Conservation (phyloP, 305 asterid genomes). For the Fraxinus dipetala region DNA sequence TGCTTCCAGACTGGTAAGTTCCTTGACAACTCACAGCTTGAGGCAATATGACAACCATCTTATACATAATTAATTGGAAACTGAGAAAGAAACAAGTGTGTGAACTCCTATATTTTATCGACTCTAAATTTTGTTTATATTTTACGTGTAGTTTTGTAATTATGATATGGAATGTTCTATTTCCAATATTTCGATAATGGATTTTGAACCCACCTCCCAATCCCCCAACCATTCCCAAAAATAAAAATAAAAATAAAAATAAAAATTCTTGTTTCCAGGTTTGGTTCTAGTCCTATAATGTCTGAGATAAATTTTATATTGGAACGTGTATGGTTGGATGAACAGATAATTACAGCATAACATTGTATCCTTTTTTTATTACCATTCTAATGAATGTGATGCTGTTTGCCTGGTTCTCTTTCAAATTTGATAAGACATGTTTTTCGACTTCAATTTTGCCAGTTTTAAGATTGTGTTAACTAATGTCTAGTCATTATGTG, state of each 20-base stretch:
- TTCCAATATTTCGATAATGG: neutral
- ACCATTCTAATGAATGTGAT: constrained; percentile 12
- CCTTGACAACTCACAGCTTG: constrained; percentile 5
- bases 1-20: constrained; percentile 78
- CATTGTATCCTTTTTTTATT: neutral
- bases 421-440: constrained; percentile 7
- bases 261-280: neutral
- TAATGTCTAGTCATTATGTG: neutral
- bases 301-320: neutral
- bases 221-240: neutral
- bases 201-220: neutral
- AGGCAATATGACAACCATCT: neutral
- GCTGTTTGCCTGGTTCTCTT: constrained; percentile 8
- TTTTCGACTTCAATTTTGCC: constrained; percentile 6
- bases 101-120: neutral
- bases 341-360: neutral
- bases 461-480: neutral
- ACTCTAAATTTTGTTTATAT: neutral
- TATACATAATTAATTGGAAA: constrained; percentile 11
- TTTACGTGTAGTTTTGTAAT: constrained; percentile 15
- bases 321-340: neutral
- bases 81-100: constrained; percentile 10
- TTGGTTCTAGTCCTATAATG: neutral
- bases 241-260: neutral
- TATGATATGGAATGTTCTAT: constrained; percentile 3